Evolutionary conservation across 2,329 filamentous ascomycete species (phyloP), one percentile per base, ranked within the genome.

Genomic region (Pezicula carpinea): DNA sequence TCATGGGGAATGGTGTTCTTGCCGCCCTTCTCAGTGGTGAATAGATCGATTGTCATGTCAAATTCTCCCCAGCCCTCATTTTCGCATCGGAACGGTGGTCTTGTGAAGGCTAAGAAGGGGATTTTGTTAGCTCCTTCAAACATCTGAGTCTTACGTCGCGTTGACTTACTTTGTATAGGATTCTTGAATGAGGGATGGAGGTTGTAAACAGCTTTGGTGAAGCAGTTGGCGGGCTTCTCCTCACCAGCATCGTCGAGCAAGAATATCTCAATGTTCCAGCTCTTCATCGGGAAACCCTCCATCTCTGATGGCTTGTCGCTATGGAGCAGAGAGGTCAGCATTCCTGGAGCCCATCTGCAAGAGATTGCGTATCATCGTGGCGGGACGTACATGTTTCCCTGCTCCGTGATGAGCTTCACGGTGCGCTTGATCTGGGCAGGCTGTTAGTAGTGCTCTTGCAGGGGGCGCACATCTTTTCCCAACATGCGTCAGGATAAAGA

Each of bases 31-130:
- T 93, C 89, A 23, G 86, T 83, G 36, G 86, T 87, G 63, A 83
- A 86, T 58, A 95, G 78, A 52, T 87, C 82, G 61, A 97, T 93
- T 40, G 75, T 77, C 83, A 99, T 92, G 65, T 97, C 93, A 66
- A 99, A 99, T 71, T 97, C 93, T 62, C 93, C 93, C 93, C 93
- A 99, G 58, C 93, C 93, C 70, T 96, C 88, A 69, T 99, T 95
- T 54, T 82, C 76, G 68, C 95, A 95, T 55, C 78, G 79, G 72
- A 97, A 99, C 0, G 93, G 93, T 0, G 90, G 81, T 55, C 87
- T 84, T 63, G 83, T 85, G 72, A 96, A 86, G 19, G 81, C 88
- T 93, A 57, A 44, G 13, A 17, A 18, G 17, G 8, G 22, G 13
- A 26, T 35, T 34, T 14, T 34, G 26, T 36, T 19, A 35, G 36